These are phyloP conservation scores for Hypomontagnella submonticulosa DNA, from an alignment of 495 filamentous ascomycete genomes.

Conservation along the genomic window DNA sequence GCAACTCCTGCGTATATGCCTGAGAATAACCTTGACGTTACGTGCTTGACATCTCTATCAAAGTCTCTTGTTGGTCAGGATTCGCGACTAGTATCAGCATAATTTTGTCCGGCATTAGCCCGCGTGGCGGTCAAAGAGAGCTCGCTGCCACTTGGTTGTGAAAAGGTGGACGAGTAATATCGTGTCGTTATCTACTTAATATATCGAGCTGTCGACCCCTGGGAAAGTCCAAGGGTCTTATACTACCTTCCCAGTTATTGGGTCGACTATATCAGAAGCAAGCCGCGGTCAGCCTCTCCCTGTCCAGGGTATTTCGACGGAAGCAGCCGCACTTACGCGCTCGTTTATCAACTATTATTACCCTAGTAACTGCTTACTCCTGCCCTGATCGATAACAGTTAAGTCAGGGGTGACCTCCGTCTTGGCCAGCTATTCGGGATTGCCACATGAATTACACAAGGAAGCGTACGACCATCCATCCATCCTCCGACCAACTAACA, in stretches of 20 bases:
- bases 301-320: constrained; percentile 41
- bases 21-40: constrained; percentile 16
- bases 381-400: constrained; percentile 31
- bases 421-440: constrained; percentile 28
- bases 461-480: constrained; percentile 44
- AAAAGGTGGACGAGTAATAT: constrained; percentile 28
- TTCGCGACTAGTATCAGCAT: constrained; percentile 28
- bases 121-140: constrained; percentile 36
- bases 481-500: constrained; percentile 15
- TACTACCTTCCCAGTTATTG: constrained; percentile 37
- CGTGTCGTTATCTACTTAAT: constrained; percentile 26
- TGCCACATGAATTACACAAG: constrained; percentile 52
- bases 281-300: constrained; percentile 12
- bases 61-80: constrained; percentile 29
- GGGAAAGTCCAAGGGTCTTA: constrained; percentile 24
- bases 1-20: constrained; percentile 24
- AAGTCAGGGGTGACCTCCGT: constrained; percentile 35
- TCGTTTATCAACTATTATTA: constrained; percentile 20
- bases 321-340: constrained; percentile 42
- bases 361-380: constrained; percentile 40
- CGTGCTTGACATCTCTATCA: constrained; percentile 21
- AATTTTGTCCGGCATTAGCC: constrained; percentile 34
- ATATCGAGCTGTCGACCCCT: constrained; percentile 29
- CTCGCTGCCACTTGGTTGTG: constrained; percentile 20
- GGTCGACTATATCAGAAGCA: constrained; percentile 27